Evolutionary conservation across 768 basidiomycete species (phyloP).

Genomic region (Chalciporus piperatus): DNA sequence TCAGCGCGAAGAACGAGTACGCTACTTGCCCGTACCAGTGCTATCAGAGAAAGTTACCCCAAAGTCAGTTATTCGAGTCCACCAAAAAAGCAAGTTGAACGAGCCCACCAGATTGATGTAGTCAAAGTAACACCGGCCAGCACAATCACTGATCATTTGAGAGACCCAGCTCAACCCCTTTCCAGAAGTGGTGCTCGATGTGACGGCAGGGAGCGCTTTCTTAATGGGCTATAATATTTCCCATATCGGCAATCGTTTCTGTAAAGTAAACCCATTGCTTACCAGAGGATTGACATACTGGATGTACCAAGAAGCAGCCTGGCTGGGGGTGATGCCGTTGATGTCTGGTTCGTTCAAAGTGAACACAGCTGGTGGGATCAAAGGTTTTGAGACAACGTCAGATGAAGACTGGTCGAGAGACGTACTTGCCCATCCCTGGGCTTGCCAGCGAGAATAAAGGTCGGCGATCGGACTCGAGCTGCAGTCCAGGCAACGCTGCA

Average conservation of each 20-base stretch:
- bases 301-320: conserved; percentile 38
- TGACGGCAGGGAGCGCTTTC: conserved; percentile 38
- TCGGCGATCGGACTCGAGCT: conserved; percentile 33
- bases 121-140: conserved; percentile 34
- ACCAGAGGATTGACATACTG: conserved; percentile 37
- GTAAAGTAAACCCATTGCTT: conserved; percentile 1
- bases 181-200: conserved; percentile 31
- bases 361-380: conserved; percentile 26
- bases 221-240: conserved; percentile 28
- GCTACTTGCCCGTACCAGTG: conserved; percentile 30
- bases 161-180: conserved; percentile 36
- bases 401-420: neutral
- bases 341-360: conserved; percentile 38
- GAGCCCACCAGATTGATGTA: conserved; percentile 33
- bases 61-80: neutral
- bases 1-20: neutral
- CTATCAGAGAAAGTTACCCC: neutral
- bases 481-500: conserved; percentile 39
- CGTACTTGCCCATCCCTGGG: conserved; percentile 33
- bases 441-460: conserved; percentile 31
- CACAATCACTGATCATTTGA: conserved; percentile 35
- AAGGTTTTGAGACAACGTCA: neutral
- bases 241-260: neutral
- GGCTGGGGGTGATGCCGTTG: conserved; percentile 25
- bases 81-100: neutral